Base-by-base conservation (phyloP, 2,329 filamentous ascomycete genomes). In the Dryadomyces sulphureus region DNA sequence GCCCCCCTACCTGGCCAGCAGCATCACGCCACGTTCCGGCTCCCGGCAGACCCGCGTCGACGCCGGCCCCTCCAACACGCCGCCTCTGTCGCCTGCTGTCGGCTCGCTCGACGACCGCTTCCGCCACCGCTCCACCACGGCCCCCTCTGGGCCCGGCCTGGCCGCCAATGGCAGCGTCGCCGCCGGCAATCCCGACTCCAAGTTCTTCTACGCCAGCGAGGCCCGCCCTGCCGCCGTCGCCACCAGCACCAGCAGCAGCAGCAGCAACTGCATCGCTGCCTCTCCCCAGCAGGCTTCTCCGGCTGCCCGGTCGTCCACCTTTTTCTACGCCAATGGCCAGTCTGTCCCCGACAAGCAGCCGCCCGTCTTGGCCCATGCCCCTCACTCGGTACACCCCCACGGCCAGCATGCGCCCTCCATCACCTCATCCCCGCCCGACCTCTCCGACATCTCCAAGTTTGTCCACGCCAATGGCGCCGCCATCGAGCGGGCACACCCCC, bases 191-290 rank as follows among this genome's bases (percentile, higher is more conserved):
- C 95, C 96, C 70, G 72, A 75, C 44, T 65, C 81, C 45, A 90
- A 87, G 65, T 96, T 96, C 71, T 95, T 98, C 61, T 89, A 93
- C 60, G 92, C 89, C 24, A 86, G 80, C 59, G 86, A 94, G 54
- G 83, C 74, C 20, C 54, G 59, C 62, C 36, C 34, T 59, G 34
- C 21, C 22, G 30, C 8, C 9, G 11, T 30, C 8, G 9, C 45
- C 8, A 8, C 45, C 3, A 12, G 30, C 8, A n/a, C 45, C 17
- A 32, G 2, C 19, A 6, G 8, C 40, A n/a, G 17, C 40, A 32
- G 11, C 40, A 6, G 17, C 40, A 25, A 16, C 40, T 7, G 16
- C 17, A 7, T 8, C 17, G 16, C 4, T 19, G 34, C 7, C 34
- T 17, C 34, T 14, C 27, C 27, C 14, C 27, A 30, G 7, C 7